Base-by-base conservation (phyloP, 768 basidiomycete species). In the Auricularia heimuer region DNA sequence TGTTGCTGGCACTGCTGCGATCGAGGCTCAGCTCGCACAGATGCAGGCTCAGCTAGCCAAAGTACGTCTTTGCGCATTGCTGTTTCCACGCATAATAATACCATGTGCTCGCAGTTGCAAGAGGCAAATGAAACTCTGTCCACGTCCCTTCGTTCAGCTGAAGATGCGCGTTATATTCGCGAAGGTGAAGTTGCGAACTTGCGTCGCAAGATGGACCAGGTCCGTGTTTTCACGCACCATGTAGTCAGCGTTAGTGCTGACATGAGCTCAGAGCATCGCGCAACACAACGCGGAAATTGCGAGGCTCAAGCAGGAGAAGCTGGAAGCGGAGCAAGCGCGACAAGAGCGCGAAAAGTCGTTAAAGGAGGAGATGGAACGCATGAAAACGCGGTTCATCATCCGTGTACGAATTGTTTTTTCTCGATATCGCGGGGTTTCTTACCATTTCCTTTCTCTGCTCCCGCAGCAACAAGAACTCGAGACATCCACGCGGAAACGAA, bases 181-280 rank as follows among this genome's bases (percentile, higher is more conserved):
- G 85, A 88, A 36, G 90, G 90, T 4, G 89, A 92, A 75, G 87
- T 87, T 4, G 79, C 79, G 16, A 83, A 87, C 47, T 71, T 92
- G 62, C 78, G 89, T 68, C 83, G 83, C 68, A 81, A 74, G n/a
- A 81, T 88, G 10, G 86, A 89, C 68, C 87, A 86, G 80, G 90
- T 87, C 69, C 62, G 68, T 60, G 29, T 4, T 18, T 54, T 33
- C 10, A 14, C 24, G 34, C 14, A 35, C 0, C 8, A 47, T 12
- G 42, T 21, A 8, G 39, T 14, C 11, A 24, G 34, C 62, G 35
- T 1, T 60, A 1, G n/a, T 42, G 45, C 10, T 34, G 3, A 65
- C 89, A 88, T 80, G 77, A 62, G 75, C 80, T 54, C 80, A 85
- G 76, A 81, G 82, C 14, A 86, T 90, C 71, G 77, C 82, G 3